Percentiles rank a stretch among this genome's conserved stretches.
These are phyloP conservation scores for Pythium pyrilobum DNA, from an alignment of 352 stramenopile genomes.

Conservation along the genomic window DNA sequence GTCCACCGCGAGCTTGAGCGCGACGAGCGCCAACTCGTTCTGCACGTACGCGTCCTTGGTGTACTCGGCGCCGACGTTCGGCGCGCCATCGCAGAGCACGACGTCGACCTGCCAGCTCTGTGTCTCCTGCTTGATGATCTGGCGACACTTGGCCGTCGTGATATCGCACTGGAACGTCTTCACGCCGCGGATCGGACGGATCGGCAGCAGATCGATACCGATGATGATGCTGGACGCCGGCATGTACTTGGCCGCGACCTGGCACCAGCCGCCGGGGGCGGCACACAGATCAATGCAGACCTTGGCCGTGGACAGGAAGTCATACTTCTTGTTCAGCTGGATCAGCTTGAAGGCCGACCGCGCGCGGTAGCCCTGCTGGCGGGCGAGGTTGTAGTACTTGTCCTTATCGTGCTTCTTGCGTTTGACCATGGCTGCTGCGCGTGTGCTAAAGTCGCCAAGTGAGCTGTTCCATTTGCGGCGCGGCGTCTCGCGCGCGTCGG, in stretches of 20 bases:
- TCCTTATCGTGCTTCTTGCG: constrained; percentile 99
- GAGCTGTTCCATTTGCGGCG: neutral
- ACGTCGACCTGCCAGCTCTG: constrained; percentile 94
- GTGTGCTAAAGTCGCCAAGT: constrained; percentile 11
- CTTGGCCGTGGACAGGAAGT: constrained; percentile 94
- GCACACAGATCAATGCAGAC: constrained; percentile 99
- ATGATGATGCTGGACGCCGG: constrained; percentile 94
- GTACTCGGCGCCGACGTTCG: constrained; percentile 98
- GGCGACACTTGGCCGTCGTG: constrained; percentile 85
- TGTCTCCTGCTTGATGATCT: constrained; percentile 92
- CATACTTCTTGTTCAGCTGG: constrained; percentile 99
- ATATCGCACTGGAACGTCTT: constrained; percentile 98
- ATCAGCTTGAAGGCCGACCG: constrained; percentile 99
- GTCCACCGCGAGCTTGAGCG: constrained; percentile 96
- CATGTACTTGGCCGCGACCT: constrained; percentile 90
- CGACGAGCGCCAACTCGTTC: constrained; percentile 96
- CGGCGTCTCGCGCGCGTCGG: neutral
- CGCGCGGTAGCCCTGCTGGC: constrained; percentile 98
- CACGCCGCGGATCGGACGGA: constrained; percentile 95
- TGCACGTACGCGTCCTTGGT: constrained; percentile 99
- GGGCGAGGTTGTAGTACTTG: constrained; percentile 99
- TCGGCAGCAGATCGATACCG: constrained; percentile 98
- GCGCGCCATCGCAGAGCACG: constrained; percentile 98
- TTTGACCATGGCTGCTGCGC: constrained; percentile 77
- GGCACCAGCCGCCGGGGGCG: constrained; percentile 98